Percentiles rank a stretch among this genome's conserved stretches.
These are phyloP conservation scores for Suillus bovinus DNA, from an alignment of 768 basidiomycete species.

Conservation along the genomic window DNA sequence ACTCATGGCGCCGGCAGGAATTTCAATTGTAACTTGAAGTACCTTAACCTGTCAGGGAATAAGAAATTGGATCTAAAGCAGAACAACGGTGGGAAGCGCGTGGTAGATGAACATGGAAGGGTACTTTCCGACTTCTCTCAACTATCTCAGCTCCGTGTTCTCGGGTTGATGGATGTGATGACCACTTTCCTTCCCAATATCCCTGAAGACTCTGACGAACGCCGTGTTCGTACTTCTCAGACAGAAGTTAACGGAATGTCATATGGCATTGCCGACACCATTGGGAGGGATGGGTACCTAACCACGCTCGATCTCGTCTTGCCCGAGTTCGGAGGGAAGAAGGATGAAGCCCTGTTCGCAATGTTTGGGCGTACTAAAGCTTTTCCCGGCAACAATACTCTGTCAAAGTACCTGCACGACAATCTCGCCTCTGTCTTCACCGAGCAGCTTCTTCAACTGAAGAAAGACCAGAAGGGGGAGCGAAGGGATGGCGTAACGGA, in stretches of 20 bases:
- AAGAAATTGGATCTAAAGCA: slow-evolving; percentile 95
- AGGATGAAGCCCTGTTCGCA: slow-evolving; percentile 88
- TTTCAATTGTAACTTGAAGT: slow-evolving; percentile 89
- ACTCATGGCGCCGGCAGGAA: slow-evolving; percentile 59
- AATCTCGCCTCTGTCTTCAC: slow-evolving; percentile 68
- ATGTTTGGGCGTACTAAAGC: slow-evolving; percentile 86
- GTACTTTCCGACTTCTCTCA: slow-evolving; percentile 81
- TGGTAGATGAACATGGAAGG: slow-evolving; percentile 29
- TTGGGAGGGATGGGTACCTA: slow-evolving; percentile 77
- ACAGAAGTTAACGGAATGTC: slow-evolving; percentile 90
- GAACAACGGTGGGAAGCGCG: slow-evolving; percentile 41
- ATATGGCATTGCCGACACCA: slow-evolving; percentile 93
- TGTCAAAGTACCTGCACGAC: slow-evolving; percentile 86
- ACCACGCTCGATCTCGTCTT: slow-evolving; percentile 93
- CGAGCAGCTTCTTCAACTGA: slow-evolving; percentile 53
- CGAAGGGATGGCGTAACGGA: slow-evolving; percentile 60
- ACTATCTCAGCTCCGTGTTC: slow-evolving; percentile 80
- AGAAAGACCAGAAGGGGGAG: slow-evolving; percentile 35
- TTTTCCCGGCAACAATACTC: slow-evolving; percentile 56
- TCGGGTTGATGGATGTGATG: slow-evolving; percentile 97
- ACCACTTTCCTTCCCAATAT: slow-evolving; percentile 63
- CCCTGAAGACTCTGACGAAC: slow-evolving; percentile 83
- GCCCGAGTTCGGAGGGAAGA: slow-evolving; percentile 73
- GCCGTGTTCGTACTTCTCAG: slow-evolving; percentile 88
- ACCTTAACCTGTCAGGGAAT: slow-evolving; percentile 97